Base-by-base conservation (phyloP, 306 rosid species). In the Sophora flavescens region DNA sequence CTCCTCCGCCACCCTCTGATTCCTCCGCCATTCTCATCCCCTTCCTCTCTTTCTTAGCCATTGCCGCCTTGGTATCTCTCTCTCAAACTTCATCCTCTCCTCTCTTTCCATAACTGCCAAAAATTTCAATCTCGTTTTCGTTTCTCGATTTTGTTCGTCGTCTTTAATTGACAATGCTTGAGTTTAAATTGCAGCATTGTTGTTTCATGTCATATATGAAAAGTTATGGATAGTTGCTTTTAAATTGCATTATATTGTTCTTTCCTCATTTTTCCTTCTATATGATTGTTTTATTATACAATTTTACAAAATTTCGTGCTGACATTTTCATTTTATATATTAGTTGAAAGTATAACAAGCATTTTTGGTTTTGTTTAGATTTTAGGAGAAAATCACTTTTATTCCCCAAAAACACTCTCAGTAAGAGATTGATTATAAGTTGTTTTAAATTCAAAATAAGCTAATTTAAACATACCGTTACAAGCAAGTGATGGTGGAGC, bases 61-160 rank as follows among this genome's bases (percentile, higher is more conserved):
- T 86, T 51, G 70, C 74, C 76, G 79, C 84, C 72, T 2, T 86
- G 86, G 95, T 93, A 93, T 30, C 61, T 65, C 67, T n/a, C 67
- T n/a, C 65, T 52, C 35, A 22, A 22, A 22, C 22, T 22, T 22
- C 22, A 22, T 1, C 16, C 52, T 77, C 70, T 35, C 69, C 67
- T n/a, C 65, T 52, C 35, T 69, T 47, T 59, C 58, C 10, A 12
- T 3, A 33, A 36, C 54, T 51, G 15, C 15, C 16, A 9, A 9
- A 6, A 56, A 72, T 53, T 15, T 51, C 15, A 14, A n/a, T 35
- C 15, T 56, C 7, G 35, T 1, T 69, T 63, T 80, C 33, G 58
- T 51, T 75, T 32, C 18, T 22, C 68, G 8, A 4, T 70, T 22
- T 18, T 22, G 6, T 16, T 68, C 26, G 0, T 68, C n/a, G n/a